These are phyloP conservation scores for Coix lacrymajobi DNA, from an alignment of 176 grass and related monocot genomes.

Conservation along the genomic window DNA sequence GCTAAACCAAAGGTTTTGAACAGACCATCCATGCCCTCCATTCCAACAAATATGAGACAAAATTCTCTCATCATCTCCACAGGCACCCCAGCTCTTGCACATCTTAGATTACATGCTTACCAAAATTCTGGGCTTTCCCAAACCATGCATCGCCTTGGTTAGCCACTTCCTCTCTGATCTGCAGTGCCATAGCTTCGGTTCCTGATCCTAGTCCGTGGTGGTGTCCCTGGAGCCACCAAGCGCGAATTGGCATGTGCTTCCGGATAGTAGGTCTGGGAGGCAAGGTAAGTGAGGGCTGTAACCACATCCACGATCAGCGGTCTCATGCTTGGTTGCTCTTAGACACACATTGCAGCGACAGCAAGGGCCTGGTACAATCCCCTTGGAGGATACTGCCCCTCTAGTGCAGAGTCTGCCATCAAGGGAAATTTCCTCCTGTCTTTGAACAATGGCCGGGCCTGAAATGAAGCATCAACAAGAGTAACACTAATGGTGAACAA, in stretches of 20 bases:
- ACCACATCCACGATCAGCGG: constrained; percentile 81
- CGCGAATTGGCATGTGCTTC: constrained; percentile 22
- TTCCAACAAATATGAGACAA: neutral
- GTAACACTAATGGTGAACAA: neutral
- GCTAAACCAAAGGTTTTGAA: neutral
- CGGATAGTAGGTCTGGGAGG: constrained; percentile 49
- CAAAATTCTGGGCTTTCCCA: neutral
- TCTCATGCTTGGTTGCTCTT: constrained; percentile 76
- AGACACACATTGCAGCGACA: constrained; percentile 84
- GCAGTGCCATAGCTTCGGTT: neutral
- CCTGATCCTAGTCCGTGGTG: neutral
- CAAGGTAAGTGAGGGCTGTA: constrained; percentile 73
- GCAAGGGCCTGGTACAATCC: constrained; percentile 83
- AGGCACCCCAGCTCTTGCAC: neutral
- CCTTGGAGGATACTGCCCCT: constrained; percentile 58
- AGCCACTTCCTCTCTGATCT: constrained; percentile 12
- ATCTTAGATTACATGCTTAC: neutral
- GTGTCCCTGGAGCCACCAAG: constrained; percentile 23
- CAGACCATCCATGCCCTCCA: neutral
- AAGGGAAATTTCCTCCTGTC: constrained; percentile 79
- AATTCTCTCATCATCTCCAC: neutral
- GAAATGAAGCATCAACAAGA: constrained; percentile 6
- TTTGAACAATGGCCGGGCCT: constrained; percentile 88
- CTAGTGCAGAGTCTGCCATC: constrained; percentile 69
- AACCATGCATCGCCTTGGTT: neutral